Evolutionary conservation across 2,329 filamentous ascomycete genomes (phyloP), one percentile per base, ranked within the genome.

Genomic region (Gaeumannomyces tritici): DNA sequence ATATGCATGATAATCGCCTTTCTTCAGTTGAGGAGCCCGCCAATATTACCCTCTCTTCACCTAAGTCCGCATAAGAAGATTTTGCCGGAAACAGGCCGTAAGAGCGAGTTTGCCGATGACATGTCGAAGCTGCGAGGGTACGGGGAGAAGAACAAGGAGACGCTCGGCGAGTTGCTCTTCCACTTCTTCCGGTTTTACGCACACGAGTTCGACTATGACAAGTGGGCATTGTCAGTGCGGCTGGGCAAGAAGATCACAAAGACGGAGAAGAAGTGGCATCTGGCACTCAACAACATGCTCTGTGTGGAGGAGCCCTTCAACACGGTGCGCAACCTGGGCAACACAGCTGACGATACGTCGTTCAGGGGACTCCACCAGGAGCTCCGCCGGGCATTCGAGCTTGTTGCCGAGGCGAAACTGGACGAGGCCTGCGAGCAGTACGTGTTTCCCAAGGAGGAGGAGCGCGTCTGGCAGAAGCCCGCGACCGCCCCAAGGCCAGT

Each of bases 241-340:
- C 83, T 89, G 68, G 95, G 93, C 13, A 89, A 84, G 69, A 76
- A 93, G 62, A 77, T 96, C 62, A 87, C 88, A 11, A 93, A 96
- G 73, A 82, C 85, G 65, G 91, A 91, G 63, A 98, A 98, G 78
- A 88, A 88, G 29, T 98, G 95, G 95, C 86, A 93, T 70, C 81
- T 89, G 60, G 81, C 84, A 47, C 78, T 88, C 63, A 92, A 93
- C 70, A 95, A 96, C 70, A 86, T 89, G 65, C 82, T 99, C 35
- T 97, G 93, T 72, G 91, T 99, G 13, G 95, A 99, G 72, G 95
- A 99, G 73, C 95, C 95, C 0, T 99, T 99, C 80, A 99, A 96
- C 70, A 89, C 83, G 4, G 82, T 83, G 47, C 86, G 95, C 55
- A 99, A 99, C 72, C 80, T 99, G 57, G 95, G 93, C 55, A 99